phyloP scores from a whole-genome alignment of 306 rosid species.

The Sechiopsis laciniata region DNA sequence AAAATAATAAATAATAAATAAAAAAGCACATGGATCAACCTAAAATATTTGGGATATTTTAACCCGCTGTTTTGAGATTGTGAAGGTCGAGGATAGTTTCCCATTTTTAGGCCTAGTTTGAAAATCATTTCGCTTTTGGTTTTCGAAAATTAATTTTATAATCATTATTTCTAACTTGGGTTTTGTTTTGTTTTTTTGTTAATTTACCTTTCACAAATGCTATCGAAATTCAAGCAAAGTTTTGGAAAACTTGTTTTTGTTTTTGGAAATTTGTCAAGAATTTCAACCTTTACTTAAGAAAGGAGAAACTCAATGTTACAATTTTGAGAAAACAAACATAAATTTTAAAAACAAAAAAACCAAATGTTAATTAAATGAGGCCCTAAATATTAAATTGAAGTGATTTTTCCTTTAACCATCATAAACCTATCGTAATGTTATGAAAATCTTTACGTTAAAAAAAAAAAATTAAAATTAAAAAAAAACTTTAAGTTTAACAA shows the following conservation, averaged over 20 bases:
- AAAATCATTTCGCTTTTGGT: no score
- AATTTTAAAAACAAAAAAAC: no score
- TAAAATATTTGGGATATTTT: neutral
- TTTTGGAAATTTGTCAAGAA: neutral
- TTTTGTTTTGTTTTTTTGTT: no score
- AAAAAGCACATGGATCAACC: slow-evolving; percentile 2
- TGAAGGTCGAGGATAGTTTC: neutral
- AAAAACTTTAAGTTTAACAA: neutral
- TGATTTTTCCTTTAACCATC: neutral
- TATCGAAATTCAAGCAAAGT: neutral
- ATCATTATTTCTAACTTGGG: neutral
- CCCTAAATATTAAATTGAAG: neutral
- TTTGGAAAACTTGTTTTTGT: no score
- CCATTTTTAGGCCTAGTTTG: neutral
- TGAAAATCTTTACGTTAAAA: neutral
- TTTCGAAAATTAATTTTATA: no score
- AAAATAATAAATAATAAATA: neutral
- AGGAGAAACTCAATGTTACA: neutral
- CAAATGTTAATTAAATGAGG: neutral
- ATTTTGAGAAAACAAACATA: neutral
- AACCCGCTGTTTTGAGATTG: neutral
- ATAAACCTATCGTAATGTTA: neutral
- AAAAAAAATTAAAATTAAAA: no score
- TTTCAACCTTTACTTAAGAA: no score
- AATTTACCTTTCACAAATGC: neutral